A percentile compares a stretch with the other conserved stretches of the same genome.
These are phyloP conservation scores for Poteriospumella lacustris DNA, from an alignment of 108 stramenopile genomes.

Conservation along the genomic window DNA sequence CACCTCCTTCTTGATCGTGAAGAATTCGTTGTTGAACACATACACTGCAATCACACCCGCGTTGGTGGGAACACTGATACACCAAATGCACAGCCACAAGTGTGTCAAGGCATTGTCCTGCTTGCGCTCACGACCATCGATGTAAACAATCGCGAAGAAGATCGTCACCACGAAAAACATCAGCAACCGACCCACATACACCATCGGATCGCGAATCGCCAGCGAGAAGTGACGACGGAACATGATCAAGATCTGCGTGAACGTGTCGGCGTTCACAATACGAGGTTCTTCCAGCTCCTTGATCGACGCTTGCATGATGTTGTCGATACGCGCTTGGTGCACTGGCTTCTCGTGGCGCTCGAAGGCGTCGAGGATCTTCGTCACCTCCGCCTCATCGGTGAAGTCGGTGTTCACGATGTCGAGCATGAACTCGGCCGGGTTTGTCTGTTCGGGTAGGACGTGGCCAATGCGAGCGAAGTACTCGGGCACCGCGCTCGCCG, in stretches of 20 bases:
- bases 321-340: too few relatives aligned
- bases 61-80: slow-evolving; percentile 32
- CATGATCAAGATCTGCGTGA: background rate
- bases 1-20: slow-evolving; percentile 35
- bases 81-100: slow-evolving; percentile 19
- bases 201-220: slow-evolving; percentile 9
- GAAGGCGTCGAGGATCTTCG: slow-evolving; percentile 43
- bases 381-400: slow-evolving; percentile 36
- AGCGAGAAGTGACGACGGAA: background rate
- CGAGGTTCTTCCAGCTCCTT: too few relatives aligned
- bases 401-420: slow-evolving; percentile 52
- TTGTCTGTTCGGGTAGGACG: slow-evolving; percentile 36
- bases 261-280: too few relatives aligned
- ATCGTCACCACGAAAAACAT: background rate
- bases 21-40: slow-evolving; percentile 46
- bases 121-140: slow-evolving; percentile 22
- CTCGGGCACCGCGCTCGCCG: slow-evolving; percentile 30
- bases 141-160: slow-evolving; percentile 30
- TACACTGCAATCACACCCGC: slow-evolving; percentile 45
- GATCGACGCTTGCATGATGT: too few relatives aligned
- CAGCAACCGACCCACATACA: background rate
- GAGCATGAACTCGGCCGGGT: slow-evolving; percentile 49
- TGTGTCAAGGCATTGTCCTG: slow-evolving; percentile 17
- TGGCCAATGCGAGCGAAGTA: slow-evolving; percentile 50
- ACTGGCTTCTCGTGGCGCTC: too few relatives aligned